Base-by-base conservation (phyloP, 163 green algal genomes). In the Scenedesmus sp. region DNA sequence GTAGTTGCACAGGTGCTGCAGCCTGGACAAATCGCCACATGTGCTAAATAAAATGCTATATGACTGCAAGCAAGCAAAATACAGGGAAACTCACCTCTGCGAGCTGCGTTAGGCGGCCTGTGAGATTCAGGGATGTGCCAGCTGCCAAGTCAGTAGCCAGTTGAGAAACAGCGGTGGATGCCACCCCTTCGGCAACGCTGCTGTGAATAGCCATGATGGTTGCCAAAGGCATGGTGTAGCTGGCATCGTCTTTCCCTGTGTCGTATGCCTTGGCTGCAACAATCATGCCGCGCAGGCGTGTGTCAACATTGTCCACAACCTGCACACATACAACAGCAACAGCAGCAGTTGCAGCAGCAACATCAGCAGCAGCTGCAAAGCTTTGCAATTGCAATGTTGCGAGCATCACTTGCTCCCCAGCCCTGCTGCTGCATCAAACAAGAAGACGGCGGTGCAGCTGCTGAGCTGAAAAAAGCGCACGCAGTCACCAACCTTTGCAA, bases 131-230 rank as follows among this genome's bases (percentile, higher is more conserved):
- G 20, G n/a, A 15, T 56, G 73, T 3, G 73, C 52, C 64, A 23
- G 67, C n/a, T 5, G 70, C n/a, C 15, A 81, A 7, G 7, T 16
- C 57, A 12, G 20, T 56, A 6, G 84, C 84, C 84, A 88, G 55
- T 15, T 54, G n/a, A 9, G 34, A 12, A 4, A 88, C 59, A 60
- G 84, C 59, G 8, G 23, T 26, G 10, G 84, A n/a, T 5, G 57
- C 15, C 0, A 52, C 10, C 2, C 59, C 60, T 59, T 88, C 26
- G 12, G 55, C 26, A n/a, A 88, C 60, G 1, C 3, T 34, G 59
- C 26, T 23, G 70, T 64, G n/a, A 16, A 52, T 79, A n/a, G 84
- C 59, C 20, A 88, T 88, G 59, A 79, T 79, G 60, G 59, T 70
- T 9, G 70, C 52, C 10, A n/a, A 4, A 26, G 84, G 60, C 26